phyloP scores from a whole-genome alignment of 140 eudicot genomes.

The Oenanthe javanica region DNA sequence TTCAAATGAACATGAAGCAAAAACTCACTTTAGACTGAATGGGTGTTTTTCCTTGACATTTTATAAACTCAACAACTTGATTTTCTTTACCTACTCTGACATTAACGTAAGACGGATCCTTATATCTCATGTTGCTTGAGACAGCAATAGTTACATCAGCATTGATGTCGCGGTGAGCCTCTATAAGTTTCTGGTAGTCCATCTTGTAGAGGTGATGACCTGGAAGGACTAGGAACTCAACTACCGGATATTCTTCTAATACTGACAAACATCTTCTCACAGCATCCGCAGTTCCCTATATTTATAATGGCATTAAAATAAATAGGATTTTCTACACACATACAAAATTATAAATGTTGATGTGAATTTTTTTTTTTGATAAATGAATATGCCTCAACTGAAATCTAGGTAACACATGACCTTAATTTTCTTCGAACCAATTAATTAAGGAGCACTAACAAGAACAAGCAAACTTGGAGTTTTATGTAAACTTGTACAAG shows the following conservation, averaged over 20 bases:
- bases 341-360: background rate
- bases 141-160: conserved; percentile 78
- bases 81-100: conserved; percentile 37
- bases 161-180: conserved; percentile 46
- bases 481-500: background rate
- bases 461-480: background rate
- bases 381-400: background rate
- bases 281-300: conserved; percentile 98
- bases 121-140: conserved; percentile 23
- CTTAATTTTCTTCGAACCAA: background rate
- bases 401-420: background rate
- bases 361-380: background rate
- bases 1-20: too few relatives aligned
- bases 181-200: conserved; percentile 71
- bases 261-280: conserved; percentile 86
- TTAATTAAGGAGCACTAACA: background rate
- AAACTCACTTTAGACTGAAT: conserved; percentile 23
- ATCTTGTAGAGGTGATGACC: conserved; percentile 92
- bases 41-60: conserved; percentile 19
- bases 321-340: background rate
- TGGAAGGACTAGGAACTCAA: conserved; percentile 71
- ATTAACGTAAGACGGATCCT: conserved; percentile 43
- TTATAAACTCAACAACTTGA: conserved; percentile 35
- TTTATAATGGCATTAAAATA: background rate
- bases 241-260: conserved; percentile 59